Conservation (phyloP, 202 grass and related monocot genomes). For the Miscanthus sacchariflorus region DNA sequence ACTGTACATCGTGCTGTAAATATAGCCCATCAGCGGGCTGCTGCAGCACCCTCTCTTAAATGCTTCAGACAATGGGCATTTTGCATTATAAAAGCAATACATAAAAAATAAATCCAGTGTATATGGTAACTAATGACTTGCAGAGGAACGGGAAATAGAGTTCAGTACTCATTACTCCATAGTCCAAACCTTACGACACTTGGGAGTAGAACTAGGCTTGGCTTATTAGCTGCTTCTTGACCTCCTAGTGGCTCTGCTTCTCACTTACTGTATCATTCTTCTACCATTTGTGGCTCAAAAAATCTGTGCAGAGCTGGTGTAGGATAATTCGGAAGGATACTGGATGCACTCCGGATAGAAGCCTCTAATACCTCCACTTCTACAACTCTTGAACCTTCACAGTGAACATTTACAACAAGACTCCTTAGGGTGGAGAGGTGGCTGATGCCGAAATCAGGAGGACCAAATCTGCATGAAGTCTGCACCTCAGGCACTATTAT, state of each 20-base stretch:
- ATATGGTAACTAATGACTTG: too few relatives aligned
- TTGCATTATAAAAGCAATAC: too few relatives aligned
- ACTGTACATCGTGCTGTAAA: too few relatives aligned
- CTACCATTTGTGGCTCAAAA: constrained; percentile 31
- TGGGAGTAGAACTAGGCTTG: not conserved
- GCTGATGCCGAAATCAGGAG: constrained; percentile 33
- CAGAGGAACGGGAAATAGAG: too few relatives aligned
- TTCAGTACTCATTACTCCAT: too few relatives aligned
- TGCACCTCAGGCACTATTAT: constrained; percentile 14
- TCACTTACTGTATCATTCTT: not conserved
- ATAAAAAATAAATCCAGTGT: too few relatives aligned
- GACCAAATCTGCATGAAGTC: not conserved
- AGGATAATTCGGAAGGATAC: constrained; percentile 40
- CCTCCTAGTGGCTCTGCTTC: not conserved
- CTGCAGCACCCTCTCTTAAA: not conserved
- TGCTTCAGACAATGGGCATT: not conserved
- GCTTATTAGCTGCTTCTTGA: not conserved
- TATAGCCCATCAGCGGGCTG: not conserved
- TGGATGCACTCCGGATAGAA: constrained; percentile 11
- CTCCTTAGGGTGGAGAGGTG: constrained; percentile 37
- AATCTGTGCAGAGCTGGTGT: constrained; percentile 37
- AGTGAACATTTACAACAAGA: constrained; percentile 19
- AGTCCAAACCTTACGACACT: too few relatives aligned
- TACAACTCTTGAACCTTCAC: constrained; percentile 19
- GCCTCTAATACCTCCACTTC: constrained; percentile 46